Percentiles rank a stretch among this genome's conserved stretches.
Evolutionary conservation across 768 basidiomycete species (phyloP).

Genomic region (Naganishia kalamii): DNA sequence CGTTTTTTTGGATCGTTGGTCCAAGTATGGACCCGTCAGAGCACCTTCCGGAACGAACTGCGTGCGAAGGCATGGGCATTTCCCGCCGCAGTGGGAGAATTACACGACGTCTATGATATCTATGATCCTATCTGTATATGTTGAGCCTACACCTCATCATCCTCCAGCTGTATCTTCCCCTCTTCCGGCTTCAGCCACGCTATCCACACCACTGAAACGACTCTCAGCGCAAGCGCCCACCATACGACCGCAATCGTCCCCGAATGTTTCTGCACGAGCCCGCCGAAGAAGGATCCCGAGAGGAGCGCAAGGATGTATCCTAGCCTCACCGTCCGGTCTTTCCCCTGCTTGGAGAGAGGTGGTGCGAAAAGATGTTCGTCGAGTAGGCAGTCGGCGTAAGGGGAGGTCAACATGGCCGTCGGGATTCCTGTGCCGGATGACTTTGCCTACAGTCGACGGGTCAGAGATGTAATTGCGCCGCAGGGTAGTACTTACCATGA

Average conservation of each 20-base stretch:
- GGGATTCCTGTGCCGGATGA: constrained; percentile 11
- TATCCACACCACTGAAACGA: constrained; percentile 7
- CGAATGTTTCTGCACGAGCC: not conserved
- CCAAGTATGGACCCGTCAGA: too few species aligned
- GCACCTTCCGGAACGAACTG: too few species aligned
- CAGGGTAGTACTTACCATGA: not conserved
- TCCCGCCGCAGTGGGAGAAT: too few species aligned
- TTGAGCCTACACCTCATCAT: not conserved
- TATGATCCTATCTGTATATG: too few species aligned
- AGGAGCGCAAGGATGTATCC: constrained; percentile 3
- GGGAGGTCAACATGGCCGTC: constrained; percentile 4
- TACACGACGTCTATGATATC: too few species aligned
- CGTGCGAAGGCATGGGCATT: too few species aligned
- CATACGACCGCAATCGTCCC: not conserved
- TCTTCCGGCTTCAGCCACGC: not conserved
- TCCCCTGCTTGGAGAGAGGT: not conserved
- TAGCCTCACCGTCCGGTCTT: not conserved
- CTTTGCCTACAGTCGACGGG: not conserved
- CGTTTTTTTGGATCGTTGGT: too few species aligned
- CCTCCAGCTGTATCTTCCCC: not conserved
- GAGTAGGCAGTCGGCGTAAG: constrained; percentile 11
- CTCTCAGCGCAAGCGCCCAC: not conserved
- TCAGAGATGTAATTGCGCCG: not conserved
- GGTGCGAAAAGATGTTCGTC: constrained; percentile 11
- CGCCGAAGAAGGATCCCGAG: constrained; percentile 3